Evolutionary conservation across 257 asterid genomes (phyloP), one percentile per base, ranked within the genome.

Genomic region (Jacaranda copaia): DNA sequence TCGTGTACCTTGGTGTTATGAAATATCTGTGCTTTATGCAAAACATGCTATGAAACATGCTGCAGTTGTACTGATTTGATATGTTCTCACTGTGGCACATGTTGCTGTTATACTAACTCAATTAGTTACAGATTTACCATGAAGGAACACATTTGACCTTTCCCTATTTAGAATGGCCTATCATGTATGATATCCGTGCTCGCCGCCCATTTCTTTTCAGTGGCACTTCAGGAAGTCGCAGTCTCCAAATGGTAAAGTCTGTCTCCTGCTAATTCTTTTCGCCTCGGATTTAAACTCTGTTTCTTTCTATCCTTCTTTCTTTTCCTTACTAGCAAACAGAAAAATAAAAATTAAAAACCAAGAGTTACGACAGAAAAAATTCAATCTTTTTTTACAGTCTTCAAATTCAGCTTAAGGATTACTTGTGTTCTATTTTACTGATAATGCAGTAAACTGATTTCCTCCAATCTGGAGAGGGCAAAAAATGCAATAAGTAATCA

Each of bases 181-280:
- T 70, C 69, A 82, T 89, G 38, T 89, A 84, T 78, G 93, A 89
- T 79, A 87, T 87, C 42, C 91, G 90, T 46, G 91, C 93, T 39
- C 84, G 86, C 48, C 88, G n/a, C 93, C 77, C 45, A 81, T 85
- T 75, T 77, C 82, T 15, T 87, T 89, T 52, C 87, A 85, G 62
- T n/a, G 82, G 91, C 79, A 84, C 88, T 35, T 87, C 91, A 0
- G 91, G 93, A 55, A 89, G 91, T 82, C 88, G 90, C 45, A 90
- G 87, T 35, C 91, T 89, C 72, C 93, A 89, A 80, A 89, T 85
- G 91, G 90, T 89, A 82, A 51, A 15, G 8, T 8, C 2, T 38
- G n/a, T 14, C 52, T 75, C 72, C n/a, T n/a, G n/a, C 40, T 39
- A 49, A 19, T 5, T n/a, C 0, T 20, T 36, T 20, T 40, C 6